Conservation (phyloP, 768 basidiomycete genomes). For the Suillus ampliporus region DNA sequence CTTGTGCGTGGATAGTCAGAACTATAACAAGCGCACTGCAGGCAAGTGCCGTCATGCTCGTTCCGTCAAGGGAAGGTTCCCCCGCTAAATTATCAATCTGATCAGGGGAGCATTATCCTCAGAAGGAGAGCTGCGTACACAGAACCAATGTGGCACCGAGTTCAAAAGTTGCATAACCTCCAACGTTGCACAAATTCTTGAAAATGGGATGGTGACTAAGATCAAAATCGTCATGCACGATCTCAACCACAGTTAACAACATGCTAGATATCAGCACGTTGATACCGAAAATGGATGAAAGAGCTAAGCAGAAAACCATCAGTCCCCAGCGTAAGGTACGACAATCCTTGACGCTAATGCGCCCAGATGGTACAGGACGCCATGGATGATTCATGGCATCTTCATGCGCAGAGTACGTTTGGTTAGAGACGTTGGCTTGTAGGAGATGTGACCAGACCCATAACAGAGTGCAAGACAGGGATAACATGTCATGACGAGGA, state of each 20-base stretch:
- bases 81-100: neutral
- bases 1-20: conserved; percentile 45
- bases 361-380: conserved; percentile 44
- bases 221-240: conserved; percentile 38
- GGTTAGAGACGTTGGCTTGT: conserved; percentile 42
- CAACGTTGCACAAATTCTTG: conserved; percentile 39
- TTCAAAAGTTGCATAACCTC: conserved; percentile 42
- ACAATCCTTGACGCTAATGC: conserved; percentile 32
- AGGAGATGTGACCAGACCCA: conserved; percentile 42
- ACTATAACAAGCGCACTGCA: conserved; percentile 37
- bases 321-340: conserved; percentile 39
- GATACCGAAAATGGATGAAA: conserved; percentile 26
- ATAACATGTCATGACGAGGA: neutral
- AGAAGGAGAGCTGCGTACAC: conserved; percentile 16
- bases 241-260: conserved; percentile 27
- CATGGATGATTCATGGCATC: conserved; percentile 42
- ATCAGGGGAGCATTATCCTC: neutral
- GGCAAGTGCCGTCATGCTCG: conserved; percentile 26
- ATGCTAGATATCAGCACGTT: conserved; percentile 24
- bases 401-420: conserved; percentile 31
- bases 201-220: conserved; percentile 31
- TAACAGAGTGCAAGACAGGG: conserved; percentile 14
- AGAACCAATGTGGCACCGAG: conserved; percentile 41
- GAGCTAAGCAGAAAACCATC: conserved; percentile 31
- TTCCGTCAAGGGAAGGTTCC: conserved; percentile 15